Percentiles rank a stretch among this genome's conserved stretches.
Conservation (phyloP, 176 grass and related monocot genomes). For the Cocos nucifera region DNA sequence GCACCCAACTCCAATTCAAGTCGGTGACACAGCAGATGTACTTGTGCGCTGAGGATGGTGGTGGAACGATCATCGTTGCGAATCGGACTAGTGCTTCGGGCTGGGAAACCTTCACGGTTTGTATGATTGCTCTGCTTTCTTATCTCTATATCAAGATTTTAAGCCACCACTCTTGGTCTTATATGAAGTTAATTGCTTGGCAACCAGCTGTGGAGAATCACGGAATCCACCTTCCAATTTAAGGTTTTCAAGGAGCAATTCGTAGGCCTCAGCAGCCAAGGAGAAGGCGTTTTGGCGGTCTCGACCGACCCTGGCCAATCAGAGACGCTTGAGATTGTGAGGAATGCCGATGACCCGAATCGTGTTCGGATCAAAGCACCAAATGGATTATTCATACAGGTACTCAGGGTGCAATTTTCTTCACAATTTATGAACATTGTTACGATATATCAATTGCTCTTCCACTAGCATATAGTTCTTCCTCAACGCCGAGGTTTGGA, state of each 20-base stretch:
- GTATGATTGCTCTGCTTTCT: not conserved
- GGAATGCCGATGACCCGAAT: constrained; percentile 11
- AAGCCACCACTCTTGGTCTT: not conserved
- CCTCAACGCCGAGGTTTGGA: too few species aligned
- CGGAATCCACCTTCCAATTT: constrained; percentile 38
- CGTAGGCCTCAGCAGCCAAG: constrained; percentile 23
- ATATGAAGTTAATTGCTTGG: not conserved
- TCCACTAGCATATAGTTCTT: too few species aligned
- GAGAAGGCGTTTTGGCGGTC: constrained; percentile 21
- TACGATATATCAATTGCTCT: too few species aligned
- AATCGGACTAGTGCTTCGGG: constrained; percentile 34
- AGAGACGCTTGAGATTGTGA: constrained; percentile 48
- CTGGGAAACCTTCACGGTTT: constrained; percentile 76
- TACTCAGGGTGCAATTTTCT: not conserved
- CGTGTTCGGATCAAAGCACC: constrained; percentile 40
- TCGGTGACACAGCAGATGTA: constrained; percentile 35
- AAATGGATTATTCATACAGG: constrained; percentile 57
- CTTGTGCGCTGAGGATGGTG: constrained; percentile 44
- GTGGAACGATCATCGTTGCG: constrained; percentile 33
- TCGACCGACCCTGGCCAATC: constrained; percentile 20
- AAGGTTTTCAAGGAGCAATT: constrained; percentile 37
- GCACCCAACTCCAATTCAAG: constrained; percentile 58
- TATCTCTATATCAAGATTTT: too few species aligned
- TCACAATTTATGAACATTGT: too few species aligned
- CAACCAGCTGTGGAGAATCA: constrained; percentile 53